These are phyloP conservation scores for Chrysoporthe deuterocubensis DNA, from an alignment of 2,329 filamentous ascomycete species.

Conservation along the genomic window DNA sequence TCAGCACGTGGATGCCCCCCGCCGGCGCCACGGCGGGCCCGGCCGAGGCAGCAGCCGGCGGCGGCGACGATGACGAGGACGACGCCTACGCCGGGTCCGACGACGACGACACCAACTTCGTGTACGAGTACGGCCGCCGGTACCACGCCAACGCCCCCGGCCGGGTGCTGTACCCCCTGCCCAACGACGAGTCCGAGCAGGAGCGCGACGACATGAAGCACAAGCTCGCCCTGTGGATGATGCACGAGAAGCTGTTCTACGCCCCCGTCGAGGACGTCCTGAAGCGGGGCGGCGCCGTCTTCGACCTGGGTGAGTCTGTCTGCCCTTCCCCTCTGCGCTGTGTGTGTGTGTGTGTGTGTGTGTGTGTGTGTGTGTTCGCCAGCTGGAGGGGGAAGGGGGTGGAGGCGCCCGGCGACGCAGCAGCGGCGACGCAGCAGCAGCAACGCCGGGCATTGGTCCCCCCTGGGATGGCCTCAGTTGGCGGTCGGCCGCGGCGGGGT, in stretches of 20 bases:
- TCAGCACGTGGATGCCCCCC: conserved; percentile 24
- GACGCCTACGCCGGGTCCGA: conserved; percentile 27
- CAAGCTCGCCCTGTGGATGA: conserved; percentile 41
- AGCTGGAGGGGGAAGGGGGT: no score
- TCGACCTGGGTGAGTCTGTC: conserved; percentile 49
- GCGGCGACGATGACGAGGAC: conserved; percentile 21
- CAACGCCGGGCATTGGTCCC: no score
- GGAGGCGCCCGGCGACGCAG: no score
- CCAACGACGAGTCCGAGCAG: conserved; percentile 47
- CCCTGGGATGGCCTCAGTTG: no score
- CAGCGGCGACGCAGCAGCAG: no score
- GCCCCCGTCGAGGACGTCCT: conserved; percentile 47
- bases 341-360: not conserved
- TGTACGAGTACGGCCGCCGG: conserved; percentile 40
- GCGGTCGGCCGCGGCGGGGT: no score
- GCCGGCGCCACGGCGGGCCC: conserved; percentile 18
- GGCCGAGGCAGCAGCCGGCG: conserved; percentile 5
- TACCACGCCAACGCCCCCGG: conserved; percentile 43
- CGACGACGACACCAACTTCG: conserved; percentile 36
- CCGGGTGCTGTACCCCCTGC: conserved; percentile 39
- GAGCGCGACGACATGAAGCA: conserved; percentile 48
- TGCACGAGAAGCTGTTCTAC: conserved; percentile 46
- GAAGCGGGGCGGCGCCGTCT: conserved; percentile 45
- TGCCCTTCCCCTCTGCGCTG: conserved; percentile 2
- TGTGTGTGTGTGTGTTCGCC: not conserved